phyloP scores from a whole-genome alignment of 768 basidiomycete genomes.

The Pisolithus tinctorius region DNA sequence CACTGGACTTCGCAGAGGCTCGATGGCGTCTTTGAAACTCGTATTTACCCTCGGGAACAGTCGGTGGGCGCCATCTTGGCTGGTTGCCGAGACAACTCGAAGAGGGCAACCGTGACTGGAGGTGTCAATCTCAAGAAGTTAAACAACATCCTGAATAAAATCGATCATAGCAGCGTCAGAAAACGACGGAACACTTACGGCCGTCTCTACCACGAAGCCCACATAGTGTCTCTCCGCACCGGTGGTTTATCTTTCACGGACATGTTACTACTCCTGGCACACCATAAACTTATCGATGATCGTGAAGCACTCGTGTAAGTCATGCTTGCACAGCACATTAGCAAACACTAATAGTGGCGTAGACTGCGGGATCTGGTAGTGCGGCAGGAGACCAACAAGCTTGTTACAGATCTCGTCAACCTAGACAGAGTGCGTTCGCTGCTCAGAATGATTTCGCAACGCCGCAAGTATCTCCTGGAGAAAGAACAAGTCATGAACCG shows the following conservation, averaged over 20 bases:
- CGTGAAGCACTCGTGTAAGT: conserved; percentile 83
- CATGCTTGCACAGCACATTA: neutral
- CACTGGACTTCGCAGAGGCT: conserved; percentile 49
- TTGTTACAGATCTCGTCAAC: conserved; percentile 80
- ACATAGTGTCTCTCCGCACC: conserved; percentile 59
- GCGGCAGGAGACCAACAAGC: conserved; percentile 67
- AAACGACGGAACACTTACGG: conserved; percentile 65
- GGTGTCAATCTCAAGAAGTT: conserved; percentile 64
- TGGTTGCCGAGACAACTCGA: conserved; percentile 35
- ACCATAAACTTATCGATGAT: conserved; percentile 89
- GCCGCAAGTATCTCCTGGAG: conserved; percentile 57
- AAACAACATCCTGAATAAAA: conserved; percentile 45
- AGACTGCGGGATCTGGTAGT: conserved; percentile 80
- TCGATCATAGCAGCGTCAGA: conserved; percentile 60
- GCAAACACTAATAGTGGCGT: neutral
- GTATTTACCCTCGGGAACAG: conserved; percentile 71
- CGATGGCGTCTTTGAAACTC: conserved; percentile 81
- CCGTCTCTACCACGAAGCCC: conserved; percentile 83
- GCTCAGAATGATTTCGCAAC: conserved; percentile 66
- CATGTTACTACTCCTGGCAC: conserved; percentile 82
- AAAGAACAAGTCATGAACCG: conserved; percentile 38
- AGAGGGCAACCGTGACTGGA: conserved; percentile 30
- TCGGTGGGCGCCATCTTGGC: conserved; percentile 55
- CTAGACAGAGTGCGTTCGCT: conserved; percentile 79
- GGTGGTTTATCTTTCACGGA: conserved; percentile 86